Conservation (phyloP, 1,284 basidiomycete genomes). For the Puccinia horiana region DNA sequence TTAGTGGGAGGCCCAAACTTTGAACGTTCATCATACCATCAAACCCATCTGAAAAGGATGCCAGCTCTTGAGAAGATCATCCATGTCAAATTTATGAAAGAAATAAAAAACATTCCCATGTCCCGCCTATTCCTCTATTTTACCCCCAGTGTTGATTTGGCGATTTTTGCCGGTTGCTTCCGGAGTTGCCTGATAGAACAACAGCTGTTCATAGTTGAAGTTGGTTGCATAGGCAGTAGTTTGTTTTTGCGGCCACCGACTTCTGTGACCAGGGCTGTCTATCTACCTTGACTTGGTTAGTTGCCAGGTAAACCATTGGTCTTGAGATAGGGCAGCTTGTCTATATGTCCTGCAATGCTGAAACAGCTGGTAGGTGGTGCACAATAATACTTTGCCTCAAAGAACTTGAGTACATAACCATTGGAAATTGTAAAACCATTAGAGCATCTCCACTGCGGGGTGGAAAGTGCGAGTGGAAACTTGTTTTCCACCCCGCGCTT, state of each 20-base stretch:
- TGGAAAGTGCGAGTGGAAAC: no score
- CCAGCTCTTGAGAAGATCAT: neutral
- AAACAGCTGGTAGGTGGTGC: no score
- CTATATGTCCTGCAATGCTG: no score
- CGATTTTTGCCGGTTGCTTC: neutral
- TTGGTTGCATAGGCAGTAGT: neutral
- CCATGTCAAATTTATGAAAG: slow-evolving; percentile 1
- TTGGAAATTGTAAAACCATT: no score
- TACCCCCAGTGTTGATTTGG: neutral
- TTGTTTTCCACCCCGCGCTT: no score
- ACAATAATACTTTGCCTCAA: no score
- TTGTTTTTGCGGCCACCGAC: neutral
- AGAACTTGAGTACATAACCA: no score
- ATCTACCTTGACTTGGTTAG: neutral
- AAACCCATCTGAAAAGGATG: neutral
- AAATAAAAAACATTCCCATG: neutral
- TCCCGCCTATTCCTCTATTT: no score
- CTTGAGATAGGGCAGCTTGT: no score
- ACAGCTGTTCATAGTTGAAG: neutral
- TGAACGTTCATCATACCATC: neutral
- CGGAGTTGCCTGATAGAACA: neutral
- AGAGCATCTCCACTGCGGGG: no score
- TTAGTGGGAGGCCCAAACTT: slow-evolving; percentile 43
- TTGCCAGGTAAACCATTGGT: no score
- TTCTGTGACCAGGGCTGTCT: neutral